A percentile compares a stretch with the other conserved stretches of the same genome.
Conservation (phyloP, 306 rosid genomes). For the Dryas octopetala region DNA sequence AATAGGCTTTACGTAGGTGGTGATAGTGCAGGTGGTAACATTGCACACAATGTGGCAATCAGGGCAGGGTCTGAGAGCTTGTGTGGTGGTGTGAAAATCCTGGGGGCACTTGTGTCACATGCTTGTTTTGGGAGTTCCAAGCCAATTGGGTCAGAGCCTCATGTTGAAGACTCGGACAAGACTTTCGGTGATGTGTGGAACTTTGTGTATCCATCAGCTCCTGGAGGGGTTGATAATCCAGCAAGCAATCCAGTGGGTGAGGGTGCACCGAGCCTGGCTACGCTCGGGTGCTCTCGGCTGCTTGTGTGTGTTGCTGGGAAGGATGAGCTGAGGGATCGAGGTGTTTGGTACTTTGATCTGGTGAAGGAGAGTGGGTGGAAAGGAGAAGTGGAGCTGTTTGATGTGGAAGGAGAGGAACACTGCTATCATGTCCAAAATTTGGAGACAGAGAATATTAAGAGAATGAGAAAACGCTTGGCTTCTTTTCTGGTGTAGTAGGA, state of each 20-base stretch:
- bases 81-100: constrained; percentile 24
- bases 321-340: constrained; percentile 22
- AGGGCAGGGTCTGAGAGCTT: constrained; percentile 39
- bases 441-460: constrained; percentile 18
- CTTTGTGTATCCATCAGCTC: constrained; percentile 30
- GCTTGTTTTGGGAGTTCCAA: constrained; percentile 40
- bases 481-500: constrained; percentile 14
- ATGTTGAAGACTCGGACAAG: neutral
- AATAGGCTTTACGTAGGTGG: constrained; percentile 40
- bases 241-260: constrained; percentile 12
- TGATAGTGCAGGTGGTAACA: constrained; percentile 47
- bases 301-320: constrained; percentile 24
- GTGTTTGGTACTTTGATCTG: constrained; percentile 12
- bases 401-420: constrained; percentile 28
- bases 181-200: constrained; percentile 20
- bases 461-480: constrained; percentile 19
- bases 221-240: constrained; percentile 30
- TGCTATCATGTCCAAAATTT: neutral
- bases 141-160: constrained; percentile 26
- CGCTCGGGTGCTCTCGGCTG: constrained; percentile 22
- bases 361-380: constrained; percentile 25
- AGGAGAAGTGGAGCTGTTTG: constrained; percentile 24
- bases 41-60: constrained; percentile 40
- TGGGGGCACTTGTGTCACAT: constrained; percentile 35
- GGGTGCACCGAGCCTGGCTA: constrained; percentile 21